Base-by-base conservation (phyloP, 768 basidiomycete species). In the Kwoniella sp. region DNA sequence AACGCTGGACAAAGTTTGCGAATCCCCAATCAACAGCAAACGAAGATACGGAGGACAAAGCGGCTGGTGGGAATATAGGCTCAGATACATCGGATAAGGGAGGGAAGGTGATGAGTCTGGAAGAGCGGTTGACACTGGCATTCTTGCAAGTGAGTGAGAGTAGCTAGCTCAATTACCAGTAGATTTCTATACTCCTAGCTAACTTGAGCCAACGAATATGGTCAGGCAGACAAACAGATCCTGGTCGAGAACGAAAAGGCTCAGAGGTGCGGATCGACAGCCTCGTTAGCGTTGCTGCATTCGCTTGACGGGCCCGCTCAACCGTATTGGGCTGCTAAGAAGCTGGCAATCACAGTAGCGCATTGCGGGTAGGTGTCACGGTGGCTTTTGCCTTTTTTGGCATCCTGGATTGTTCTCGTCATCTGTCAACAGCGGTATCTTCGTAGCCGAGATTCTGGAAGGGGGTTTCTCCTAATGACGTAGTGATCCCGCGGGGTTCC, bases 231-330 rank as follows among this genome's bases (percentile, higher is more conserved):
- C 77, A 86, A 86, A 73, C 84, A 86, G 60, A 82, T 94, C 22
- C 87, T 90, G 4, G 84, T 84, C 38, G 87, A 90, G 70, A 84
- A 84, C 28, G 85, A 87, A 63, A 88, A 91, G 41, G 48, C 71
- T 0, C 87, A 88, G 75, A 82, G 85, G 41, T 91, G 89, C 69
- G 96, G 96, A 1, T 91, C 93, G 15, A 95, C 93, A 2, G 92
- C 92, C 8, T 95, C 93, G 1, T 86, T 96, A 1, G 92, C 88
- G 0, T 84, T 98, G 41, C 83, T 98, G n/a, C 94, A 98, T 69
- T 90, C 92, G 26, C 83, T 98, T 17, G 95, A 98, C 79, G 76
- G 82, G 5, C 92, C 91, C 15, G 84, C 73, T 4, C 66, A 86
- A 4, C 90, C 94, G 0, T 98, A 93, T 82, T 97, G 92, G 79